These are phyloP conservation scores for Monosporozyma aerobia DNA, from an alignment of 805 yeast genomes.

Conservation along the genomic window DNA sequence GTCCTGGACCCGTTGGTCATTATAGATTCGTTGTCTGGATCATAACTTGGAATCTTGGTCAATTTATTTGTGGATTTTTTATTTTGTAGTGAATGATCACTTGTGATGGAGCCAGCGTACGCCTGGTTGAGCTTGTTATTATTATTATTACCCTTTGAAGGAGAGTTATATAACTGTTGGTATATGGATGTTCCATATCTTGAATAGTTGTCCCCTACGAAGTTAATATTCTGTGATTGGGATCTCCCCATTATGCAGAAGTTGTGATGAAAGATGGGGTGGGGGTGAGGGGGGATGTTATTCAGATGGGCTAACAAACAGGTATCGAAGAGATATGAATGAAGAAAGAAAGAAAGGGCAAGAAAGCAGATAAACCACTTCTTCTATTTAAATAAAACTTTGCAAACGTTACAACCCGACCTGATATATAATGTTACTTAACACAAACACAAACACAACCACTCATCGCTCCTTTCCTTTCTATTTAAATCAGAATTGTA, in stretches of 20 bases:
- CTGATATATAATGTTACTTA: too few relatives aligned
- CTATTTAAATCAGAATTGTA: too few relatives aligned
- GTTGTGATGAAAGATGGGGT: background rate
- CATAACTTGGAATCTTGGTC: slow-evolving; percentile 2
- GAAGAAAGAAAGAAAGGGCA: too few relatives aligned
- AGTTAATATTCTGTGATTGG: slow-evolving; percentile 17
- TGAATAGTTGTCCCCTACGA: slow-evolving; percentile 31
- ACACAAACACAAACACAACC: too few relatives aligned
- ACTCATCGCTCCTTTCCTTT: too few relatives aligned
- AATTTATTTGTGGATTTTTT: slow-evolving; percentile 10
- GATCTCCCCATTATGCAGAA: background rate
- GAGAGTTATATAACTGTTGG: slow-evolving; percentile 14
- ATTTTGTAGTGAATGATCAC: slow-evolving; percentile 13
- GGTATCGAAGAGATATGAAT: too few relatives aligned
- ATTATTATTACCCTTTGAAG: slow-evolving; percentile 1
- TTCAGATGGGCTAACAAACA: too few relatives aligned
- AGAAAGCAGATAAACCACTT: too few relatives aligned
- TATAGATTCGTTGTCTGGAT: slow-evolving; percentile 7
- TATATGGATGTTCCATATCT: slow-evolving; percentile 33
- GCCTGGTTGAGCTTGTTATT: slow-evolving; percentile 1
- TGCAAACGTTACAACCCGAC: too few relatives aligned
- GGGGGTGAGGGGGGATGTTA: too few relatives aligned
- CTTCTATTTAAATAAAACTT: too few relatives aligned
- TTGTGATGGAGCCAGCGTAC: background rate
- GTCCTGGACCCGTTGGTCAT: slow-evolving; percentile 10